A percentile compares a stretch with the other conserved stretches of the same genome.
Evolutionary conservation across 2,329 filamentous ascomycete species (phyloP).

Genomic region (Fusarium piperis): DNA sequence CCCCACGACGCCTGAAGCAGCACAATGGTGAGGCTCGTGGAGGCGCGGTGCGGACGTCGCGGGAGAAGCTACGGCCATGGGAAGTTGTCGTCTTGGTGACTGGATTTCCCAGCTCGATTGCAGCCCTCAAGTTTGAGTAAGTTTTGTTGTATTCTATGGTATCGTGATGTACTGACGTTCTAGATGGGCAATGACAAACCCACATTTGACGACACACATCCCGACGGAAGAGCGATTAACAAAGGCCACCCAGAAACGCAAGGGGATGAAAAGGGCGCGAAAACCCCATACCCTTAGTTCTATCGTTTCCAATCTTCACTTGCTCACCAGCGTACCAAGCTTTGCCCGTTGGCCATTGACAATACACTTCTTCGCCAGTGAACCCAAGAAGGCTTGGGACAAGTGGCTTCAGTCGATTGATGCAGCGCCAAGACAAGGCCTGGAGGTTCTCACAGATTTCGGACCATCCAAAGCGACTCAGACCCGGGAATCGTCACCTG

Average conservation of each 20-base stretch:
- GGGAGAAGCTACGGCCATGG: constrained; percentile 79
- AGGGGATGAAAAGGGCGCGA: constrained; percentile 63
- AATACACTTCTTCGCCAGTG: constrained; percentile 79
- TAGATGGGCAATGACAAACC: constrained; percentile 93
- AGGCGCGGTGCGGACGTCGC: constrained; percentile 81
- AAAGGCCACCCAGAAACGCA: constrained; percentile 57
- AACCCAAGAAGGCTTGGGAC: constrained; percentile 76
- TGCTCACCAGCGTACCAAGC: constrained; percentile 80
- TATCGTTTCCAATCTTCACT: constrained; percentile 81
- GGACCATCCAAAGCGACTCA: constrained; percentile 36
- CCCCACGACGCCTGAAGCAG: constrained; percentile 83
- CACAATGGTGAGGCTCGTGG: constrained; percentile 89
- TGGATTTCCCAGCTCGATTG: constrained; percentile 87
- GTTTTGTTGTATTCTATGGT: constrained; percentile 42
- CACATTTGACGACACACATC: constrained; percentile 83
- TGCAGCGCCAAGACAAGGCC: constrained; percentile 56
- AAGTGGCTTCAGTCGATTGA: constrained; percentile 62
- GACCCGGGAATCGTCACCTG: constrained; percentile 3
- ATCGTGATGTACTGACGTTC: constrained; percentile 1
- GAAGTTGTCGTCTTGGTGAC: constrained; percentile 88
- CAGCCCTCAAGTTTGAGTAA: constrained; percentile 93
- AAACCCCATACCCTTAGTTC: constrained; percentile 72
- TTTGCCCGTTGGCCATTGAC: constrained; percentile 86
- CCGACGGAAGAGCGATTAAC: constrained; percentile 69
- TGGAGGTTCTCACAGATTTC: constrained; percentile 69